Base-by-base conservation (phyloP, 192 early-diverging fungal species). In the Dimargaris xerosporica region DNA sequence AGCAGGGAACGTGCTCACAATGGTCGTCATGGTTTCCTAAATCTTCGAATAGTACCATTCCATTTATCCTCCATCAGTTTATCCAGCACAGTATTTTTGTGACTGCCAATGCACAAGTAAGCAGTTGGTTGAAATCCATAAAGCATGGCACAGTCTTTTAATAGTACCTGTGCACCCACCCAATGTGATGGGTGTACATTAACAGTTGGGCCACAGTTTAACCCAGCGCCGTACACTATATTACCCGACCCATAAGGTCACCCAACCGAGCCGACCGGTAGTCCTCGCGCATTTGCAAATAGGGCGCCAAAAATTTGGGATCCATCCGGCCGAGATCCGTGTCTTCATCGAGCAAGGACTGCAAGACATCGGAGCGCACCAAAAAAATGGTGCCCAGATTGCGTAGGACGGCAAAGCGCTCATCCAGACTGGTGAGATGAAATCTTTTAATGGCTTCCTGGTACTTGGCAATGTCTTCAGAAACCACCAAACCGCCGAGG, bases 391-490 rank as follows among this genome's bases (percentile, higher is more conserved):
- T 97, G 61, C 89, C 91, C 16, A 99, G 72, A 64, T 99, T 89
- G 50, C 89, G 87, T 6, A 99, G 68, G 72, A 94, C 82, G 62
- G 89, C 85, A 67, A 96, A 96, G 31, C 89, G 83, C 56, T 93
- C 90, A 62, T 83, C 80, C 15, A 99, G 68, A 28, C 68, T 65
- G 3, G 86, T 73, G 21, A 91, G 77, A 44, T 82, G 83, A 75
- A 93, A 97, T 13, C 69, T 65, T 50, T 75, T 69, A 44, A 99
- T 82, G 0, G 81, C 70, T 73, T 97, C 88, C 69, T 91, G 94
- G 73, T 99, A 99, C 65, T 83, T 89, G 6, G 92, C 82, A 54
- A 99, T 84, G 67, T 99, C 96, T 85, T 89, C 91, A 60, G 90
- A 78, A 25, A 99, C 69, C 45, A 94, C 77, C 21, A 99, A 71